Conservation (phyloP, 2,329 filamentous ascomycete species). For the Chrysosporium keratinophilum region DNA sequence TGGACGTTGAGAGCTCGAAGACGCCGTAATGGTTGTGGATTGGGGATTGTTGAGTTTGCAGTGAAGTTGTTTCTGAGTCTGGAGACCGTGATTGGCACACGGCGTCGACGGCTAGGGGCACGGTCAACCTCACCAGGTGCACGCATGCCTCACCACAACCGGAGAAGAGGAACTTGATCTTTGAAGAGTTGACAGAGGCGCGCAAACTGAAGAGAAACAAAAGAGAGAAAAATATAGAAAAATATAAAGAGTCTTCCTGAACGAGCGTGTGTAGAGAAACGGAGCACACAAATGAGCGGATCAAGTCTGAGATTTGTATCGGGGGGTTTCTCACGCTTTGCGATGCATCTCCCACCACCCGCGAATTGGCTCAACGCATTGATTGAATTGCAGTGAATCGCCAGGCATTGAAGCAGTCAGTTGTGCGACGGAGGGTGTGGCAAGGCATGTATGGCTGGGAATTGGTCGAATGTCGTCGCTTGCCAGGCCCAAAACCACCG, state of each 20-base stretch:
- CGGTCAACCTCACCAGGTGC: conserved; percentile 1
- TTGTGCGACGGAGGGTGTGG: conserved; percentile 8
- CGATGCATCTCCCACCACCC: not conserved
- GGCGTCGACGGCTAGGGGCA: conserved; percentile 10
- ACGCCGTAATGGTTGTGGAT: conserved; percentile 23
- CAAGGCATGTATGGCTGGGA: conserved; percentile 7
- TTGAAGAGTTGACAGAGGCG: not conserved
- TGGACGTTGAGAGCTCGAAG: conserved; percentile 18
- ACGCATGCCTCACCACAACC: not conserved
- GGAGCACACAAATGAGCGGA: conserved; percentile 4
- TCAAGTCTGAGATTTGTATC: conserved; percentile 1
- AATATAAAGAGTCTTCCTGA: not conserved
- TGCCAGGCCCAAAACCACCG: not conserved
- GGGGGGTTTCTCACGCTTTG: not conserved
- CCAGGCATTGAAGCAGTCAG: conserved; percentile 1
- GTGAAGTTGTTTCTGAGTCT: conserved; percentile 3
- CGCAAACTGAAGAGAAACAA: not conserved
- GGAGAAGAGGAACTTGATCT: not conserved
- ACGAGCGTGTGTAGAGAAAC: not conserved
- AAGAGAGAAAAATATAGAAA: not conserved
- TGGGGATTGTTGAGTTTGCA: conserved; percentile 9
- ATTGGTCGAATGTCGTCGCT: not conserved
- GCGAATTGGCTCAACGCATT: not conserved
- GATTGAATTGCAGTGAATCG: not conserved
- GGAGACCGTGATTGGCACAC: conserved; percentile 13